Evolutionary conservation across 345 rosid species (phyloP), one percentile per base, ranked within the genome.

Genomic region (Salix koriyanagi): DNA sequence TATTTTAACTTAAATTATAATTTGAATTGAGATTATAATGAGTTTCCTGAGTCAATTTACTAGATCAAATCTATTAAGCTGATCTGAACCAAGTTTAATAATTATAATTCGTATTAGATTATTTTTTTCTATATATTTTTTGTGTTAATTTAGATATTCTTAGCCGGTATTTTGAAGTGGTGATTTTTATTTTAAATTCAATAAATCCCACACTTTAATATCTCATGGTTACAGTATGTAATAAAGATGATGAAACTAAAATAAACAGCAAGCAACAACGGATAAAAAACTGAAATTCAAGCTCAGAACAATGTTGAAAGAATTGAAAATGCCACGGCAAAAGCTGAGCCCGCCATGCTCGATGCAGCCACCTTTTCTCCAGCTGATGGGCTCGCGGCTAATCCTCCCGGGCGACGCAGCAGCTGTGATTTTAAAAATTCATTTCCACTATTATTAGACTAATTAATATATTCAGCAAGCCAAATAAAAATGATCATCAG

Each of bases 241-340:
- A 52, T 21, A 2, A 2, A 56, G 11, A 34, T 34, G 48, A 6
- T 5, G 18, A 36, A 16, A 21, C 60, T 56, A 6, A 30, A 70
- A 16, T 10, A 12, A 48, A 30, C 11, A 16, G 36, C 30, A 7
- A 66, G 36, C 30, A 7, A 66, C 23, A 66, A 10, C 25, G 11
- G 41, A 34, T 23, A 6, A 32, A 66, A 16, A 36, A 16, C 34
- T 13, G 36, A 14, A 70, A 13, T 26, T 34, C 21, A 60, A 56
- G 5, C 28, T 72, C 71, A 54, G 56, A 66, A 78, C 54, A 72
- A 1, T 56, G 76, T 65, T 5, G 56, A 30, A 41, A 72, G 60
- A 78, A 54, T 21, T 13, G 72, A 52, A 54, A 72, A 41, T 6
- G 72, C 61, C 5, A 78, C 41, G 26, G 60, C 32, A 32, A 12